Conservation (phyloP, 192 early-diverging fungal genomes). For the Glomus cerebriforme region DNA sequence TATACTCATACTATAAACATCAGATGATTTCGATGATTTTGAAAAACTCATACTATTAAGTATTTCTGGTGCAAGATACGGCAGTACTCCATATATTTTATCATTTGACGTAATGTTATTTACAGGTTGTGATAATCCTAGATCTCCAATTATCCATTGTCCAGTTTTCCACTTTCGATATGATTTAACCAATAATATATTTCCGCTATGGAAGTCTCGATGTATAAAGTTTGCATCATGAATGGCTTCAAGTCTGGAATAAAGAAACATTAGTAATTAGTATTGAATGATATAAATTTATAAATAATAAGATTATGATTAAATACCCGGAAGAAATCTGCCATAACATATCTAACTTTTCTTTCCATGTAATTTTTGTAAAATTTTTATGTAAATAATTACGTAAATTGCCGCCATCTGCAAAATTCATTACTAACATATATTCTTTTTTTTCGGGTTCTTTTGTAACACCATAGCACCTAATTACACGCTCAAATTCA, state of each 20-base stretch:
- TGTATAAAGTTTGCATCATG: too few relatives aligned
- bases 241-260: background rate
- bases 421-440: constrained; percentile 6
- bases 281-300: background rate
- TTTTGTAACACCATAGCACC: constrained; percentile 2
- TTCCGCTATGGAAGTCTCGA: too few relatives aligned
- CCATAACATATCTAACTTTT: background rate
- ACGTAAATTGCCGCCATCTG: background rate
- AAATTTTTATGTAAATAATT: background rate
- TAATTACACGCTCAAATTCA: background rate
- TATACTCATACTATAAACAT: too few relatives aligned
- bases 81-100: too few relatives aligned
- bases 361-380: constrained; percentile 14
- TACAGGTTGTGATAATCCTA: too few relatives aligned
- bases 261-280: background rate
- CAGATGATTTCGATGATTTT: too few relatives aligned
- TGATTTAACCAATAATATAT: background rate
- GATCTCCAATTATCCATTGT: background rate
- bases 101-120: too few relatives aligned
- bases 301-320: too few relatives aligned
- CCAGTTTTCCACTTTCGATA: background rate
- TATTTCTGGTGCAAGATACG: too few relatives aligned
- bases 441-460: background rate
- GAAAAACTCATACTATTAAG: too few relatives aligned
- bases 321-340: background rate